These are phyloP conservation scores for Pythium utonaiense DNA, from an alignment of 352 stramenopile genomes.

Conservation along the genomic window DNA sequence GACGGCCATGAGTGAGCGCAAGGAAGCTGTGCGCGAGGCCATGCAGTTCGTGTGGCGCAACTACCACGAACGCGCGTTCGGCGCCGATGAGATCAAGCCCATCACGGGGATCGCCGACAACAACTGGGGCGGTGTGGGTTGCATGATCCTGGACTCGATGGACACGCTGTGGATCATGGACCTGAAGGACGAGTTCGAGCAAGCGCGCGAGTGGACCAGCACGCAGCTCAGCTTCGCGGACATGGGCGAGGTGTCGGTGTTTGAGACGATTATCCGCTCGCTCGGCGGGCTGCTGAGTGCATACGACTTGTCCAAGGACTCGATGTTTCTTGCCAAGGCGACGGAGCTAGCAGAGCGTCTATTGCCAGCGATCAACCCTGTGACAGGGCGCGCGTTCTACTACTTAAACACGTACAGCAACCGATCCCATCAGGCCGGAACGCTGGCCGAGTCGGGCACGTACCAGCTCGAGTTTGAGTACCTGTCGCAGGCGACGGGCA, in stretches of 20 bases:
- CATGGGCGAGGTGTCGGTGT: slow-evolving; percentile 92
- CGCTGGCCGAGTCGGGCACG: slow-evolving; percentile 72
- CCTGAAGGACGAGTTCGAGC: slow-evolving; percentile 86
- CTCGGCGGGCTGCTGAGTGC: slow-evolving; percentile 97
- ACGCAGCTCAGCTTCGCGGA: slow-evolving; percentile 77
- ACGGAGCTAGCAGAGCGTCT: slow-evolving; percentile 90
- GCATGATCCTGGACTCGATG: slow-evolving; percentile 93
- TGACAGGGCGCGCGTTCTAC: slow-evolving; percentile 87
- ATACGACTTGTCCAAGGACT: slow-evolving; percentile 89
- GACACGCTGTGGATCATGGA: slow-evolving; percentile 98
- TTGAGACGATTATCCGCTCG: slow-evolving; percentile 98
- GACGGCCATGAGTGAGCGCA: slow-evolving; percentile 33
- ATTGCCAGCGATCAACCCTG: slow-evolving; percentile 85
- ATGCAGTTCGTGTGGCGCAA: slow-evolving; percentile 83
- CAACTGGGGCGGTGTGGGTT: slow-evolving; percentile 87
- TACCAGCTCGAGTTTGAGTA: slow-evolving; percentile 85
- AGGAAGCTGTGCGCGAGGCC: slow-evolving; percentile 46
- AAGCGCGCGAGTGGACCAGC: slow-evolving; percentile 85
- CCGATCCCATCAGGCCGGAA: slow-evolving; percentile 34
- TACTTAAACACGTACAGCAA: slow-evolving; percentile 86
- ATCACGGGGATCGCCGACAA: slow-evolving; percentile 53
- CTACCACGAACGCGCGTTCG: slow-evolving; percentile 95
- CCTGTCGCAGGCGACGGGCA: slow-evolving; percentile 68
- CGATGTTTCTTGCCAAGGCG: slow-evolving; percentile 90
- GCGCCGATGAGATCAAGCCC: slow-evolving; percentile 93